phyloP scores from a whole-genome alignment of 495 filamentous ascomycete genomes.

The Lophiotrema nucula region DNA sequence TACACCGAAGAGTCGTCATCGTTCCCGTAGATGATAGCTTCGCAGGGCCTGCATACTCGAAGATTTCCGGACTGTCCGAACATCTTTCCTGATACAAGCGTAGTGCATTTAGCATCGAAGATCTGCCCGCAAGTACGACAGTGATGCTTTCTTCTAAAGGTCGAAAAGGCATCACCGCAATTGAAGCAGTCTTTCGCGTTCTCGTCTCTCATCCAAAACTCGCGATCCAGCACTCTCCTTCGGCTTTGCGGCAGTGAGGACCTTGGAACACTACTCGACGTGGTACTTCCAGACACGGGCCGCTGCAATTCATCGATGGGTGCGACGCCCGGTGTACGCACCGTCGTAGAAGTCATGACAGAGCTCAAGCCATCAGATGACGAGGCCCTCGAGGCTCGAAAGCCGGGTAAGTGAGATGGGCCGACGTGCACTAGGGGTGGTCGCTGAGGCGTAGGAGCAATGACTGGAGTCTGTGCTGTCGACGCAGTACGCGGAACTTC shows the following conservation, averaged over 20 bases:
- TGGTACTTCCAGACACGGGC: not conserved
- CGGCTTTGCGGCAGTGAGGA: conserved; percentile 66
- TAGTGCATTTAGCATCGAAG: conserved; percentile 95
- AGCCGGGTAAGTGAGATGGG: conserved; percentile 50
- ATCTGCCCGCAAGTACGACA: conserved; percentile 94
- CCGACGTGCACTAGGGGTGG: conserved; percentile 47
- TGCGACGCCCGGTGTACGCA: conserved; percentile 25
- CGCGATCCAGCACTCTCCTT: conserved; percentile 82
- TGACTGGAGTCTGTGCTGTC: conserved; percentile 20
- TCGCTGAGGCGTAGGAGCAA: conserved; percentile 29
- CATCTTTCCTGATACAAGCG: conserved; percentile 74
- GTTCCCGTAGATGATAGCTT: conserved; percentile 83
- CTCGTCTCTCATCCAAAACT: conserved; percentile 99
- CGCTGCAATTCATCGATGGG: conserved; percentile 25
- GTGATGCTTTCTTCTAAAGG: conserved; percentile 94
- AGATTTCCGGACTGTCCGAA: conserved; percentile 87
- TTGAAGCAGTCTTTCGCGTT: conserved; percentile 97
- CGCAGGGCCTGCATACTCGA: conserved; percentile 92
- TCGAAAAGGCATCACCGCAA: conserved; percentile 84
- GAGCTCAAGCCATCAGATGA: conserved; percentile 48
- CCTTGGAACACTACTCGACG: conserved; percentile 46
- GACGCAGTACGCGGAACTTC: conserved; percentile 5
- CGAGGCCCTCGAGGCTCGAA: conserved; percentile 58
- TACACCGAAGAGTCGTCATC: conserved; percentile 90
- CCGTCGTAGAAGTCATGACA: conserved; percentile 27